phyloP scores from a whole-genome alignment of 2,329 filamentous ascomycete species.

The Neophaeococcomyces aloes region DNA sequence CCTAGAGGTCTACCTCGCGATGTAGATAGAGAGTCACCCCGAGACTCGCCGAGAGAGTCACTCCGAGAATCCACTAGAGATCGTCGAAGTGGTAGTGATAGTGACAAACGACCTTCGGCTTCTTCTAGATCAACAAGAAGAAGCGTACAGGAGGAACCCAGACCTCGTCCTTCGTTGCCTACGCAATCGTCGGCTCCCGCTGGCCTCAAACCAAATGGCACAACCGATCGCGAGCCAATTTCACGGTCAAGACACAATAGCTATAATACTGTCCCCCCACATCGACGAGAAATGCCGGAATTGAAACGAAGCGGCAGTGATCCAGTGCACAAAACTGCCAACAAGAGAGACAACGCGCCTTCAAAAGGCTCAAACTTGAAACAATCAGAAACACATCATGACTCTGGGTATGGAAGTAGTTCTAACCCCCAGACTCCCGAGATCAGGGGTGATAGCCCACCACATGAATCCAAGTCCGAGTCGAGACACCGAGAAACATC shows the following conservation, averaged over 20 bases:
- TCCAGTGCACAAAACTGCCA: slow-evolving; percentile 20
- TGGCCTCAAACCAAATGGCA: background rate
- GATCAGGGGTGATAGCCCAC: slow-evolving; percentile 26
- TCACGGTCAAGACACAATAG: slow-evolving; percentile 23
- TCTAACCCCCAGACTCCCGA: slow-evolving; percentile 37
- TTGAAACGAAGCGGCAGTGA: slow-evolving; percentile 26
- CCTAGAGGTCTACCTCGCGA: background rate
- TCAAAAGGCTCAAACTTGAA: slow-evolving; percentile 30
- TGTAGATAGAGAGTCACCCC: too few relatives aligned
- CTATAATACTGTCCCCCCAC: background rate
- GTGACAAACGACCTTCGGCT: slow-evolving; percentile 24
- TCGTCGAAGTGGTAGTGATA: slow-evolving; percentile 20
- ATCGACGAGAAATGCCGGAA: slow-evolving; percentile 16
- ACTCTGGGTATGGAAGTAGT: slow-evolving; percentile 32
- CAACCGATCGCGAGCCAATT: slow-evolving; percentile 13
- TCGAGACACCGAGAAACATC: slow-evolving; percentile 7
- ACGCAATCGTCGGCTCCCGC: slow-evolving; percentile 26
- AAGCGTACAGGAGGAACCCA: slow-evolving; percentile 21
- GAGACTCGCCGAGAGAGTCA: too few relatives aligned
- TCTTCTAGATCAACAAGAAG: slow-evolving; percentile 24
- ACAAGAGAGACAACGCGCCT: slow-evolving; percentile 20
- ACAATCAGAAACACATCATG: slow-evolving; percentile 26
- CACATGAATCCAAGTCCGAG: slow-evolving; percentile 21
- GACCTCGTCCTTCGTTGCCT: slow-evolving; percentile 27
- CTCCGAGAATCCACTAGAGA: slow-evolving; percentile 3